Base-by-base conservation (phyloP, 2,329 filamentous ascomycete species). In the Fusarium nematophilum region DNA sequence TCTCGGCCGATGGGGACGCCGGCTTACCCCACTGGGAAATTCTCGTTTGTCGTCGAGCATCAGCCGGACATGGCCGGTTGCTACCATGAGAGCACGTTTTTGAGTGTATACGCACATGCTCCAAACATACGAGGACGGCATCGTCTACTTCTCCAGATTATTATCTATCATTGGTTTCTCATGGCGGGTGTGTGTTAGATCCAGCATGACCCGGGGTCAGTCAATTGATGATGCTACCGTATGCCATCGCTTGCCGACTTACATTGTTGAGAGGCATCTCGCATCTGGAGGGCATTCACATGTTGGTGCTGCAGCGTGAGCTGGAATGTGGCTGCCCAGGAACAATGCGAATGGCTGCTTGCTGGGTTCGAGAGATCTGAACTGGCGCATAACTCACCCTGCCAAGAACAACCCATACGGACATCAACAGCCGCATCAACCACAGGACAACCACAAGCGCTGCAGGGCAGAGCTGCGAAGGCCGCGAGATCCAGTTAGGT, bases 1-100 rank as follows among this genome's bases (percentile, higher is more conserved):
- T 58, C 62, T 69, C 62, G 66, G 62, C 59, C 64, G 57, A 66
- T 64, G 64, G 60, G 53, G 44, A 51, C 47, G 45, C 37, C 21
- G 40, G 46, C 25, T 53, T 57, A 47, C 48, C 55, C 46, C 46
- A 42, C 43, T 27, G 17, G 43, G 17, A 37, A 46, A 50, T 34
- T 34, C 42, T 40, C 34, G 46, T 33, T 42, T 31, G n/a, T 15
- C 18, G 33, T 14, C 40, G 36, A 18, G n/a, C 33, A 50, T 30
- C 14, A 39, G 47, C 43, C 49, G 37, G 34, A 47, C 34, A 42
- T 49, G 36, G 36, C 36, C 38, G 37, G 45, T 25, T 49, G 17
- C 21, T 15, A 36, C 47, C 11, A 50, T n/a, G 33, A 31, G 11
- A 40, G 11, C 15, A 27, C 13, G 29, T 11, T 9, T 44, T 14